phyloP scores from a whole-genome alignment of 1,139 yeast genomes.

The Saccharomyces hybrid region DNA sequence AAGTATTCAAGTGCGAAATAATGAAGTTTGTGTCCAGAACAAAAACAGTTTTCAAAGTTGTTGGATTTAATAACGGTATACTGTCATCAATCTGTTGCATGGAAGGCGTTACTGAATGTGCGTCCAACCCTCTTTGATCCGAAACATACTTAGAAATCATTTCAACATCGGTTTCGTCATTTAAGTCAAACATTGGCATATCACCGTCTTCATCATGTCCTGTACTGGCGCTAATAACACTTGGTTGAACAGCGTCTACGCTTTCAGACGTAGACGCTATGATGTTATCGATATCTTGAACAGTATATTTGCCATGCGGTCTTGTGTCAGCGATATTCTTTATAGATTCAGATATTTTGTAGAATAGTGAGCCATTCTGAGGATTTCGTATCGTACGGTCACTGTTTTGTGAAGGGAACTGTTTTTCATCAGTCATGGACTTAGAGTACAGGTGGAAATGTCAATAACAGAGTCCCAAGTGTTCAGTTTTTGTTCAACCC shows the following conservation, averaged over 20 bases:
- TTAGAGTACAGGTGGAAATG: background rate
- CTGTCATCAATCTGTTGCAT: slow-evolving; percentile 9
- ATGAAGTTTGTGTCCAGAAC: slow-evolving; percentile 76
- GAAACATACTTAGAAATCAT: slow-evolving; percentile 39
- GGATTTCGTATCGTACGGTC: background rate
- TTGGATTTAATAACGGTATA: slow-evolving; percentile 5
- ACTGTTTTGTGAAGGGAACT: background rate
- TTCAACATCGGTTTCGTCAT: slow-evolving; percentile 40
- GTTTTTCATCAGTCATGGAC: background rate
- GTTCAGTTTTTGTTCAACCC: too few relatives aligned
- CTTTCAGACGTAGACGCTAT: background rate
- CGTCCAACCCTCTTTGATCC: slow-evolving; percentile 16
- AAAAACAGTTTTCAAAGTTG: slow-evolving; percentile 31
- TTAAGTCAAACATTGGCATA: slow-evolving; percentile 46
- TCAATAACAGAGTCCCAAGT: background rate
- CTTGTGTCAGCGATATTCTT: background rate
- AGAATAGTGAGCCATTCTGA: background rate
- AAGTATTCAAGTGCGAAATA: slow-evolving; percentile 51
- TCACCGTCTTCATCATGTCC: slow-evolving; percentile 33
- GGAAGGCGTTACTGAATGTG: background rate
- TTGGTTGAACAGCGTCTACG: background rate
- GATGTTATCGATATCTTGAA: background rate
- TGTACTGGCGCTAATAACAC: background rate
- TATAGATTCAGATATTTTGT: background rate
- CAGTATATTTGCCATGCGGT: background rate